Base-by-base conservation (phyloP, 352 stramenopile genomes). In the Globisporangium spiculum region DNA sequence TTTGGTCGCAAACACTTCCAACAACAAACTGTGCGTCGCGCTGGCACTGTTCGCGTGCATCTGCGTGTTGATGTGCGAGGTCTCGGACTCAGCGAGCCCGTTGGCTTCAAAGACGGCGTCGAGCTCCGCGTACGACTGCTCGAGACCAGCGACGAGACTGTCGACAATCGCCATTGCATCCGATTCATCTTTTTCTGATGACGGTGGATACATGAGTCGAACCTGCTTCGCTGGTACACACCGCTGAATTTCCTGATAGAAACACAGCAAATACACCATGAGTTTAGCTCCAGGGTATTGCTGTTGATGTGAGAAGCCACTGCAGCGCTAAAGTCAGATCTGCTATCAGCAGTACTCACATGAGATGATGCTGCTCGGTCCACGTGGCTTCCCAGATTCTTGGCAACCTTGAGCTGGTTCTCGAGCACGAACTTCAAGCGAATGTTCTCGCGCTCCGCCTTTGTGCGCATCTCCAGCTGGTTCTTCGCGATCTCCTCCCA, bases 381-480 rank as follows among this genome's bases (percentile, higher is more conserved):
- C 27, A 60, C 16, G 27, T 59, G 65, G 4, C 34, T 60, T 61
- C 80, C 78, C 53, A 88, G 76, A 56, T 70, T 79, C 68, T 77
- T 73, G n/a, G 73, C 70, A 30, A 83, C 56, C 54, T 84, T 79
- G 60, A 85, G 71, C 65, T 86, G 79, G 1, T 68, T 74, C 55
- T 84, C 80, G 20, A 88, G 70, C 41, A 78, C 75, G 3, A 78
- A 70, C 61, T 84, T 87, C 16, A 90, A 73, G 5, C 76, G 78
- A 2, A 74, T 70, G 59, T 87, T 87, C 70, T 90, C 81, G 8
- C 70, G 72, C 62, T 88, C 78, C 10, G 73, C 60, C 20, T 12
- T 7, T 24, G 9, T 18, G 24, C 54, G 66, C 53, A 59, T 50
- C 3, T 10, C 24, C 6, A 36, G 44, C 36, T 70, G 65, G 27